A percentile compares a stretch with the other conserved stretches of the same genome.
Evolutionary conservation across 331 rosid species (phyloP).

Genomic region (Telfairia occidentalis): DNA sequence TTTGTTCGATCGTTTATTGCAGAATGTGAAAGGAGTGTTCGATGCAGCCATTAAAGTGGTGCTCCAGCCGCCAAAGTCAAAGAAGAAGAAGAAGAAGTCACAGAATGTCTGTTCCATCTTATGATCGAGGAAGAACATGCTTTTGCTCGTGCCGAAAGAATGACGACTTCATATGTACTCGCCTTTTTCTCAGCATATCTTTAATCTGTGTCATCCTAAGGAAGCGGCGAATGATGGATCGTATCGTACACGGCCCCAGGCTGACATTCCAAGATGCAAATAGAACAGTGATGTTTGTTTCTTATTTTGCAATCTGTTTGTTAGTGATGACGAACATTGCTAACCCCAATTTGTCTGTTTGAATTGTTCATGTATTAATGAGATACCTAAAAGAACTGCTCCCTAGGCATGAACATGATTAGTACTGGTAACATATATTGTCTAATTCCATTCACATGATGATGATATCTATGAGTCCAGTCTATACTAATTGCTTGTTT

Average conservation of each 20-base stretch:
- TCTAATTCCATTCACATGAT: constrained; percentile 1
- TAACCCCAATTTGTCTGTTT: constrained; percentile 13
- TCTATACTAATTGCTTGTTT: not conserved
- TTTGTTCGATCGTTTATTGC: constrained; percentile 18
- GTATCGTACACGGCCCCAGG: not conserved
- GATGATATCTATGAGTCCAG: not conserved
- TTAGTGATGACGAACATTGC: constrained; percentile 11
- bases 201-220: constrained; percentile 5
- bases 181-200: constrained; percentile 4
- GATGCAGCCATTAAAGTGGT: constrained; percentile 95
- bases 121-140: constrained; percentile 28
- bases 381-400: constrained; percentile 11
- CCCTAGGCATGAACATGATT: constrained; percentile 7
- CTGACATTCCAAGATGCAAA: constrained; percentile 15
- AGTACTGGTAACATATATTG: not conserved
- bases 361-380: constrained; percentile 9
- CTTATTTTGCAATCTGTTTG: constrained; percentile 15
- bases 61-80: constrained; percentile 89
- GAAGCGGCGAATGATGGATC: not conserved
- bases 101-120: constrained; percentile 69
- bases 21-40: constrained; percentile 97
- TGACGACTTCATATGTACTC: not conserved
- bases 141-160: not conserved
- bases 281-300: constrained; percentile 9
- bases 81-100: constrained; percentile 66